Base-by-base conservation (phyloP, 2,329 filamentous ascomycete genomes). In the Cephalotrichum gorgonifer region DNA sequence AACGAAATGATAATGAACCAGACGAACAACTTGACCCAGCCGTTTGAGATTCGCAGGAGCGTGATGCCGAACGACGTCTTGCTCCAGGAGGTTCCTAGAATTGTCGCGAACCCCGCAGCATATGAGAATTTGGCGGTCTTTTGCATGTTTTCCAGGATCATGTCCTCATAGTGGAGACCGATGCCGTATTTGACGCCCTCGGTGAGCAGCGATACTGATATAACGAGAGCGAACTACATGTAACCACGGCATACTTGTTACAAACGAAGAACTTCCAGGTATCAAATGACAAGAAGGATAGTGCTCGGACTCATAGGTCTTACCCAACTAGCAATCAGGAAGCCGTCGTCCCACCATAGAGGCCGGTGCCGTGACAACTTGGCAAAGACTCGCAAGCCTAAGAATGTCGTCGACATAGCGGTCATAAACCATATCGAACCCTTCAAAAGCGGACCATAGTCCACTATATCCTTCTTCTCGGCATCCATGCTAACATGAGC, bases 11-110 rank as follows among this genome's bases (percentile, higher is more conserved):
- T 66, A 48, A 63, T 58, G 11, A 63, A 57, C 52, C 64, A 56
- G 8, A 66, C 58, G 33, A 66, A 26, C 51, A 55, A 56, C 4
- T 56, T 47, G 7, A 61, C 51, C 6, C 59, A 58, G 49, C 62
- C 60, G 52, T 45, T 41, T 3, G 57, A 53, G 25, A 67, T 57
- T 2, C 63, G 57, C 17, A 67, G 56, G 3, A 67, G 52, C 0
- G 64, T 66, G 15, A 67, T 54, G 8, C 62, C 64, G 49, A 69
- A 65, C 0, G 66, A 67, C 0, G 65, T 64, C 51, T 69, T 69
- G 51, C 63, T 66, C 48, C 57, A 58, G 1, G 62, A 57, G 3
- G 64, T 64, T 1, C 63, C 59, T 9, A 63, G 52, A 14, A 66
- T 60, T 14, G 62, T 35, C 12, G 44, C 45, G 38, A 53, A 48